Evolutionary conservation across 2,329 filamentous ascomycete species (phyloP).

Genomic region (Akanthomyces uredinophilus): DNA sequence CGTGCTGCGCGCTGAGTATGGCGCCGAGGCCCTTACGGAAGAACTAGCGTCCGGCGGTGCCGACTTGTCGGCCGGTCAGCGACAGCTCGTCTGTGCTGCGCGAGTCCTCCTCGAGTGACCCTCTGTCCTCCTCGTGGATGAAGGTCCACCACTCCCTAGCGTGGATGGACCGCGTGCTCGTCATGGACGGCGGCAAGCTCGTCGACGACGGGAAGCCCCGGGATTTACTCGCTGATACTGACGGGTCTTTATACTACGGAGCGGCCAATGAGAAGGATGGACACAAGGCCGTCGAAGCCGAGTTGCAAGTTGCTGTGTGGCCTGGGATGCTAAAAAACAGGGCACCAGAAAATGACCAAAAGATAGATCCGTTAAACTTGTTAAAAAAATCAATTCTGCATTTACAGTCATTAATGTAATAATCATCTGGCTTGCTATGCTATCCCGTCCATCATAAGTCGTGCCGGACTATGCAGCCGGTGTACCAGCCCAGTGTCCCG

Average conservation of each 20-base stretch:
- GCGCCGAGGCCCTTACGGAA: not conserved
- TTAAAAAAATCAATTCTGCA: not conserved
- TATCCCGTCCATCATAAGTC: not conserved
- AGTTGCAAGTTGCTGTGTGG: not conserved
- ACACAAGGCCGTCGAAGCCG: not conserved
- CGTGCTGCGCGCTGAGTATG: not conserved
- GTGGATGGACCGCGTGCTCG: conserved; percentile 13
- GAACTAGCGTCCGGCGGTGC: not conserved
- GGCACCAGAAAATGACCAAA: too few relatives aligned
- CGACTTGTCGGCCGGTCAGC: conserved; percentile 13
- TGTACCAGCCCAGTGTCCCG: conserved; percentile 16
- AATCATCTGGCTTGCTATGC: not conserved
- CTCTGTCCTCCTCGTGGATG: conserved; percentile 4
- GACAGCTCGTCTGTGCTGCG: conserved; percentile 11
- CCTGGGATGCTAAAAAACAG: not conserved
- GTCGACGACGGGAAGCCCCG: conserved; percentile 9
- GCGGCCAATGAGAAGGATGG: not conserved
- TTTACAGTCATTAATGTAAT: not conserved
- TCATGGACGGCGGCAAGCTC: conserved; percentile 8
- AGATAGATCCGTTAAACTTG: not conserved
- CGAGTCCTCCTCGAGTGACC: conserved; percentile 4
- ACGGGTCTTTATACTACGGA: not conserved
- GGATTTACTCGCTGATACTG: not conserved
- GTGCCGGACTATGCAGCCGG: not conserved
- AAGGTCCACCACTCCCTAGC: conserved; percentile 4